Evolutionary conservation across 2,329 filamentous ascomycete species (phyloP), one percentile per base, ranked within the genome.

Genomic region (Pseudocercospora crystallina): DNA sequence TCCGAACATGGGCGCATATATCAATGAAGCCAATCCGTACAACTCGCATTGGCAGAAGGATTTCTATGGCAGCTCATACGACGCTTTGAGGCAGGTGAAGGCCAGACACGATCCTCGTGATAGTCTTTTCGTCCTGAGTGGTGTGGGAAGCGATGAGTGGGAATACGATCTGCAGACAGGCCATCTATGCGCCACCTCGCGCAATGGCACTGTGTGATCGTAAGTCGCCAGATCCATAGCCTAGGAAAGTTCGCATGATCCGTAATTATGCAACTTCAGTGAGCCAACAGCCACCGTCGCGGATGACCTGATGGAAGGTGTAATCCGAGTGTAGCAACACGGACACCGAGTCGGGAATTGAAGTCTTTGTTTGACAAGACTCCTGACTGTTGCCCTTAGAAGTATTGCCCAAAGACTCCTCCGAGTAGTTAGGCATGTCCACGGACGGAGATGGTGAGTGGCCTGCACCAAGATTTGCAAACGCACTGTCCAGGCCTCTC

Each of bases 31-130:
- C 9, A 65, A 73, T 49, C 71, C 69, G 56, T 65, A 65, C 37
- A 69, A 76, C 59, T 66, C 65, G 2, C 60, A 72, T 51, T 75
- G 67, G 60, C 62, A 74, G 61, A 40, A 67, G 31, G 66, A 66
- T 1, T 76, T 76, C 56, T 76, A 72, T 56, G 74, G 74, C 3
- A 47, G 49, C 3, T 74, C 72, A 50, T 76, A 75, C 44, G 51
- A 54, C 0, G 61, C 50, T 2, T 60, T 76, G 29, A 56, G 65
- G 7, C n/a, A 53, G 7, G 61, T 76, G n/a, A 76, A 76, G 66
- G 56, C 60, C 13, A 69, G 71, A 47, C 74, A 70, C 54, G 74
- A 76, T 57, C 72, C 73, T 2, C 56, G 40, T 8, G 53, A 56
- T 12, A 62, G 56, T 20, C 47, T 64, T 43, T 64, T 50, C 14